These are phyloP conservation scores for Mortierella sp. DNA, from an alignment of 371 early-diverging fungal genomes.

Conservation along the genomic window DNA sequence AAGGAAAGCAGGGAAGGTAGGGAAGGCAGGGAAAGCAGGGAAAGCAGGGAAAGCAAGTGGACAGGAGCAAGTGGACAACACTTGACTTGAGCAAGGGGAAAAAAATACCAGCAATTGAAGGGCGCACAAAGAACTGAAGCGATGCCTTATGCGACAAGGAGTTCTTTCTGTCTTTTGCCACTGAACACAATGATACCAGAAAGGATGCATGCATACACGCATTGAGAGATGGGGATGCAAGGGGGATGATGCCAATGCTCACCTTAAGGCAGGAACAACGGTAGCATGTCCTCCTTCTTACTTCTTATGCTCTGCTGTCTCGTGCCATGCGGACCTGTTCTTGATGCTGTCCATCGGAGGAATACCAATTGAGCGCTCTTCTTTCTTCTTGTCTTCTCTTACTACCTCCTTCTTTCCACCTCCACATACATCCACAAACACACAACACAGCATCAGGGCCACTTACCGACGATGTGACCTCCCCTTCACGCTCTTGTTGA, in stretches of 20 bases:
- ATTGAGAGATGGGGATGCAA: not conserved
- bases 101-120: no score
- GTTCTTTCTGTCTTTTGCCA: no score
- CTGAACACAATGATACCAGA: no score
- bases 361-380: not conserved
- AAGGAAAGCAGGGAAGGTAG: not conserved
- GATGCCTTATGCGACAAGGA: no score
- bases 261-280: not conserved
- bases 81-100: no score
- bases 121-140: no score
- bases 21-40: not conserved
- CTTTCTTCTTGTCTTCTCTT: not conserved
- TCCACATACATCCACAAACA: not conserved
- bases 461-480: not conserved
- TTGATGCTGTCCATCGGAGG: not conserved
- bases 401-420: not conserved
- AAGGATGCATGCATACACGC: not conserved
- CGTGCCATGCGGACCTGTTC: not conserved
- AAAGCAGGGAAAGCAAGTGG: not conserved
- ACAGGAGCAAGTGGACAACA: no score
- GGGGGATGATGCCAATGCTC: not conserved
- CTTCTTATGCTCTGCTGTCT: not conserved
- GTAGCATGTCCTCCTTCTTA: not conserved
- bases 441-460: not conserved
- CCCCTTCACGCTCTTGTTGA: not conserved